Percentiles rank a stretch among this genome's conserved stretches.
Evolutionary conservation across 305 asterid genomes (phyloP).

Genomic region (Rubia balearica): DNA sequence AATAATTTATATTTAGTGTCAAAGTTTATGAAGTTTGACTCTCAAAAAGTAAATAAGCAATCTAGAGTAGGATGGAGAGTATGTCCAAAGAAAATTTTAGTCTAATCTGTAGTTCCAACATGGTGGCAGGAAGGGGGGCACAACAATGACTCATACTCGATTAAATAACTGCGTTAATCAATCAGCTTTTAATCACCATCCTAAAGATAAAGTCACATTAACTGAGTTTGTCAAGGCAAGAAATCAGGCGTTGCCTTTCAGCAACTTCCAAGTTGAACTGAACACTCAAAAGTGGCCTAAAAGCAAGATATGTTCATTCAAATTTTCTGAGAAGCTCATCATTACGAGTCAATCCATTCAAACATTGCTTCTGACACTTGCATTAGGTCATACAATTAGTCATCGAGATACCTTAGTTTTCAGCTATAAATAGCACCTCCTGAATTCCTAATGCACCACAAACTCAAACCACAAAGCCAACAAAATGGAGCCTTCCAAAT

Average conservation of each 20-base stretch:
- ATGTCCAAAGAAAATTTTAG: too few relatives aligned
- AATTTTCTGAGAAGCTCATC: not conserved
- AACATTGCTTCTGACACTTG: conserved; percentile 16
- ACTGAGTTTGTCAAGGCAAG: conserved; percentile 10
- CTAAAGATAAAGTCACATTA: conserved; percentile 1
- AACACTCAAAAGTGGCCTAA: conserved; percentile 14
- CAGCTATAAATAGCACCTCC: conserved; percentile 14
- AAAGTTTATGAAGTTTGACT: too few relatives aligned
- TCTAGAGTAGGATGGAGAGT: too few relatives aligned
- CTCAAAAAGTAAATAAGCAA: too few relatives aligned
- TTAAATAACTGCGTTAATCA: not conserved
- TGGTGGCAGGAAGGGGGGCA: too few relatives aligned
- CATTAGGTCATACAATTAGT: conserved; percentile 17
- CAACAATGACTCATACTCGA: too few relatives aligned
- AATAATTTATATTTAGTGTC: too few relatives aligned
- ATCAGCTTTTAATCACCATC: not conserved
- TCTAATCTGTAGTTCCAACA: too few relatives aligned
- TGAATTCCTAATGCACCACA: conserved; percentile 1
- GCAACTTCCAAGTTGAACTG: conserved; percentile 8
- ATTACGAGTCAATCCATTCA: conserved; percentile 3
- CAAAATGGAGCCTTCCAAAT: conserved; percentile 28
- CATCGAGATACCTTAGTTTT: conserved; percentile 1
- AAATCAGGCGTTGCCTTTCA: conserved; percentile 15
- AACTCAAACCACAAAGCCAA: not conserved
- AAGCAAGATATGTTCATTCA: not conserved